A percentile compares a stretch with the other conserved stretches of the same genome.
These are phyloP conservation scores for Starmerella roubikii DNA, from an alignment of 805 yeast species.

Conservation along the genomic window DNA sequence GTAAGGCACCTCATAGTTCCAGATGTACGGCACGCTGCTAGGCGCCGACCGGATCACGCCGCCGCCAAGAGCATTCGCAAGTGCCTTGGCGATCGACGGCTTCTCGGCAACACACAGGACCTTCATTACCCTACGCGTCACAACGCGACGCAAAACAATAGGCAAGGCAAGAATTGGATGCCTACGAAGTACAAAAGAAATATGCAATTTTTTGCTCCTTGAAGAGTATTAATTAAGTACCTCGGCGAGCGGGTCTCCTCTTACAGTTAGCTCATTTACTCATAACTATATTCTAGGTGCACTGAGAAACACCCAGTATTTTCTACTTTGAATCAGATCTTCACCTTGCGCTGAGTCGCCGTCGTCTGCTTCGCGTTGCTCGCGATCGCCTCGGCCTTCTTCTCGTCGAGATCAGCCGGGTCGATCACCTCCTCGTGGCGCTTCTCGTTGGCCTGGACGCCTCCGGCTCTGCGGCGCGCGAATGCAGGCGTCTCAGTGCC, in stretches of 20 bases:
- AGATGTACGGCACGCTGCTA: conserved; percentile 47
- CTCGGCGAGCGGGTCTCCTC: too few relatives aligned
- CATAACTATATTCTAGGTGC: too few relatives aligned
- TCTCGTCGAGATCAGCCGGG: conserved; percentile 20
- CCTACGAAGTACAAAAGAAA: too few relatives aligned
- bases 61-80: conserved; percentile 62
- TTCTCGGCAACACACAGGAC: conserved; percentile 94
- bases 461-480: conserved; percentile 36
- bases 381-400: conserved; percentile 7
- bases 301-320: too few relatives aligned
- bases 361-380: conserved; percentile 2
- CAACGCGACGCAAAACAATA: neutral
- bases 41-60: conserved; percentile 39
- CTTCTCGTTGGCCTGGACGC: conserved; percentile 20
- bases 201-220: too few relatives aligned
- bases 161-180: too few relatives aligned
- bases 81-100: conserved; percentile 83
- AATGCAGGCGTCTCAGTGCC: conserved; percentile 57
- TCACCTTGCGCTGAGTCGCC: conserved; percentile 4
- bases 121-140: neutral
- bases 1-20: conserved; percentile 66
- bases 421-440: conserved; percentile 20
- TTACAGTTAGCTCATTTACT: too few relatives aligned
- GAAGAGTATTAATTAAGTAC: too few relatives aligned
- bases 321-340: too few relatives aligned